Evolutionary conservation across 2,329 filamentous ascomycete genomes (phyloP), one percentile per base, ranked within the genome.

Genomic region (Diaporthe citriasiana): DNA sequence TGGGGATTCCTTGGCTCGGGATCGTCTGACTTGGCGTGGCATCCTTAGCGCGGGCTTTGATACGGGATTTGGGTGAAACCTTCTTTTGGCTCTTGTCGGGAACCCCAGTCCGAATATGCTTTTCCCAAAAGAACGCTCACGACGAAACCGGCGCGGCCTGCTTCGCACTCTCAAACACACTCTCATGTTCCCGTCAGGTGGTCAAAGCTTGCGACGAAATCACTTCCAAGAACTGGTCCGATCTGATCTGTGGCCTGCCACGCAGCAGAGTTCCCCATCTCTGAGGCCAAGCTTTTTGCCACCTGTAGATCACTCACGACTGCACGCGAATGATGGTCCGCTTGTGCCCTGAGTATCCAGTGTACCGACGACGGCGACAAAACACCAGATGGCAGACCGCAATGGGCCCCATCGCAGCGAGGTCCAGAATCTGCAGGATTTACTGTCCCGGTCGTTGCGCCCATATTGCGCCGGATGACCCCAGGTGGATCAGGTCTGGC

Each of bases 21-120:
- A 72, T 74, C 51, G 69, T 57, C 60, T 47, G 33, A 55, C 73
- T 68, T 72, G 70, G 73, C 70, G 70, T 65, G 47, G 27, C 40
- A 56, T 27, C 55, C 70, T 38, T 70, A 51, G 70, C 63, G 30
- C 73, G 70, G 63, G 70, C 69, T 74, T 72, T 72, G 73, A 45
- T 38, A 72, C 60, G 73, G 70, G 73, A 42, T 74, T 74, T 72
- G 70, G n/a, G 60, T 42, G 42, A 72, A 69, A 74, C 70, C 53
- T 72, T 72, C 71, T 73, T 73, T 73, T 17, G 25, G 33, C 51
- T 47, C 51, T 42, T 42, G 45, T 69, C 60, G 38, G 53, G 40
- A 51, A 42, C 65, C 59, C 59, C 53, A 40, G 51, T 63, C 70
- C 22, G 42, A 51, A 47, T 40, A 53, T 27, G 53, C 47, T 47